Percentiles rank a stretch among this genome's conserved stretches.
These are phyloP conservation scores for Saccharomyces jurei DNA, from an alignment of 805 yeast genomes.

Conservation along the genomic window DNA sequence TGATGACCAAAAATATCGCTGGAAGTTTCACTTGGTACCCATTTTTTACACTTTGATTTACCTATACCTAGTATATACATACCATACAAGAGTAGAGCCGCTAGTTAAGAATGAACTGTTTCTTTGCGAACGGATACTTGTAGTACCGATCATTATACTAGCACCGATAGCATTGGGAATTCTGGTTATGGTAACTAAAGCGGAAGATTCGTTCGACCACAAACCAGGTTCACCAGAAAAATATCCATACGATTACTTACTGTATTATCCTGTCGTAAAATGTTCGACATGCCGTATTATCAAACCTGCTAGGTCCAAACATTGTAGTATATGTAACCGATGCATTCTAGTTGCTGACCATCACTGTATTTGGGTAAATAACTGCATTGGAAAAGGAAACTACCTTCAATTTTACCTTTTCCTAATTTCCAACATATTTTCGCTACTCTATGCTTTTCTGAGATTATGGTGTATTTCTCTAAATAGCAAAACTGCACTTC, in stretches of 20 bases:
- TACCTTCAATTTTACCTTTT: slow-evolving; percentile 53
- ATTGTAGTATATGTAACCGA: slow-evolving; percentile 58
- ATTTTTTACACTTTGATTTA: slow-evolving; percentile 21
- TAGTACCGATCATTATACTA: slow-evolving; percentile 18
- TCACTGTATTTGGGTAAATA: slow-evolving; percentile 66
- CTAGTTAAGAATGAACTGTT: slow-evolving; percentile 7
- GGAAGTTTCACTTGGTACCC: slow-evolving; percentile 28
- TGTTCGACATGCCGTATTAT: slow-evolving; percentile 54
- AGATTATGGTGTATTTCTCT: slow-evolving; percentile 13
- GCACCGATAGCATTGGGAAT: slow-evolving; percentile 15
- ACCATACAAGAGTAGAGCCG: slow-evolving; percentile 11
- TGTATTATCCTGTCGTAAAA: slow-evolving; percentile 41
- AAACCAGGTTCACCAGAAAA: slow-evolving; percentile 1
- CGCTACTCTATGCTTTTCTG: slow-evolving; percentile 39
- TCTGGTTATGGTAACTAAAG: slow-evolving; percentile 16
- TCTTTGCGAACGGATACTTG: slow-evolving; percentile 12
- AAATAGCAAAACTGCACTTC: slow-evolving; percentile 4
- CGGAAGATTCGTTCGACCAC: slow-evolving; percentile 7
- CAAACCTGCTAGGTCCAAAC: slow-evolving; percentile 68
- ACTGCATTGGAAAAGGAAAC: slow-evolving; percentile 65
- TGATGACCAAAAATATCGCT: slow-evolving; percentile 16
- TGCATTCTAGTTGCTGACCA: slow-evolving; percentile 66
- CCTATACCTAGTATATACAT: slow-evolving; percentile 13
- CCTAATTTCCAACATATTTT: slow-evolving; percentile 40
- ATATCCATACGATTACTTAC: slow-evolving; percentile 41